Conservation (phyloP, 1,284 basidiomycete species). For the Hemileia vastatrix region DNA sequence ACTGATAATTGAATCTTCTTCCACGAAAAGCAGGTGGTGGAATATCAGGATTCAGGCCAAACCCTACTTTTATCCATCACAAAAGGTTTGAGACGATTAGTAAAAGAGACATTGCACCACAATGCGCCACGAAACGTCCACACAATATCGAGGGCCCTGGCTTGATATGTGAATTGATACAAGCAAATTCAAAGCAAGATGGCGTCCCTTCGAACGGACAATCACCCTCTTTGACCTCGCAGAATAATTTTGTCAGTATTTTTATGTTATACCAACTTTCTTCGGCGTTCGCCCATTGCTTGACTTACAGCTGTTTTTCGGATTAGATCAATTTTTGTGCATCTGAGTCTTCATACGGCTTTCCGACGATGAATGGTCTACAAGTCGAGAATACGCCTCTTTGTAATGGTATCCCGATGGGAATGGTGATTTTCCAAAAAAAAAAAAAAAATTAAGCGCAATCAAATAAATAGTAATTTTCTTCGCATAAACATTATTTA, state of each 20-base stretch:
- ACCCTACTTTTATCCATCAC: no score
- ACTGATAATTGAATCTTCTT: no score
- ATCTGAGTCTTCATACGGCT: neutral
- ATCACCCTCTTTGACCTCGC: constrained; percentile 11
- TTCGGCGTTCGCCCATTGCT: neutral
- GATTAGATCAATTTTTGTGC: constrained; percentile 18
- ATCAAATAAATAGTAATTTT: neutral
- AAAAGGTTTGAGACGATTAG: no score
- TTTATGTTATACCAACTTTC: neutral
- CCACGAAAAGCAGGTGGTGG: no score
- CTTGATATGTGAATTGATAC: neutral
- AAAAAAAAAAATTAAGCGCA: neutral
- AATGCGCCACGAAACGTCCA: no score
- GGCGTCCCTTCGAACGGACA: neutral
- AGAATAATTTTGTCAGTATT: constrained; percentile 12
- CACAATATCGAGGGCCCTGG: no score
- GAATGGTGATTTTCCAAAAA: constrained; percentile 9
- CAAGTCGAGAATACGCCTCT: constrained; percentile 9
- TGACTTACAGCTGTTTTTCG: neutral
- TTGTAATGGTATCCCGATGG: constrained; percentile 17
- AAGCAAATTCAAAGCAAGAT: neutral
- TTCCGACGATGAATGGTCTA: constrained; percentile 14
- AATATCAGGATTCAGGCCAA: no score
- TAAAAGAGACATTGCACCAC: no score
- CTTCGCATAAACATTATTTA: neutral